Base-by-base conservation (phyloP, 106 monocot genomes). In the Dioscorea dumetorum region DNA sequence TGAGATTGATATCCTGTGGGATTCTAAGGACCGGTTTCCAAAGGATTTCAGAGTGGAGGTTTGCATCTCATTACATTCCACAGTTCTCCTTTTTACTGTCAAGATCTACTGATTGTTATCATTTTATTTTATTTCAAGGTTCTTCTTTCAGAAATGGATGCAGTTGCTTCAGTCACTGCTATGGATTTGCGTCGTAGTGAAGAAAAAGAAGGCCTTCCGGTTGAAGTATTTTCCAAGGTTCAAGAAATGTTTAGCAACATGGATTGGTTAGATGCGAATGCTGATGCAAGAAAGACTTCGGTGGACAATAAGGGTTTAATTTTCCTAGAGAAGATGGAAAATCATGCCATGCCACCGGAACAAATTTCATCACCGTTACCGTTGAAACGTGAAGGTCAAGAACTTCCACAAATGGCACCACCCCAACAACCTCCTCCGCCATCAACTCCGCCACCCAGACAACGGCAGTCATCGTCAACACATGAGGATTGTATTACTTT, bases 11-110 rank as follows among this genome's bases (percentile, higher is more conserved):
- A 83, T 90, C 62, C 60, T 94, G 16, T 94, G 94, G 94, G 73
- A 87, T 72, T 73, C 84, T 18, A 94, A 90, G 70, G 90, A 94
- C 22, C 74, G 75, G 4, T 94, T 94, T 53, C 78, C 86, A 14
- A 90, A 79, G 64, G 89, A 84, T 60, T 94, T 94, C 73, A 82
- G 87, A 66, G 94, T 78, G 41, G 94, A 94, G 94, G 94, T 94
- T 65, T 64, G 54, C 19, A 54, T 63, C 64, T 56, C 19, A 13
- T 61, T 12, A 34, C 12, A 11, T 12, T 24, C 22, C 60, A 9
- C 22, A 60, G 12, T 24, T 7, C 6, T 41, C 41, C 41, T 41
- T 2, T 14, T 54, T 54, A 18, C 54, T 54, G 19, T 54, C 54
- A 16, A 54, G 28, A 4, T 54, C 15, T 54, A 19, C 54, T 18